Conservation (phyloP, 164 flowering plant genomes). For the Nymphaea colorata region DNA sequence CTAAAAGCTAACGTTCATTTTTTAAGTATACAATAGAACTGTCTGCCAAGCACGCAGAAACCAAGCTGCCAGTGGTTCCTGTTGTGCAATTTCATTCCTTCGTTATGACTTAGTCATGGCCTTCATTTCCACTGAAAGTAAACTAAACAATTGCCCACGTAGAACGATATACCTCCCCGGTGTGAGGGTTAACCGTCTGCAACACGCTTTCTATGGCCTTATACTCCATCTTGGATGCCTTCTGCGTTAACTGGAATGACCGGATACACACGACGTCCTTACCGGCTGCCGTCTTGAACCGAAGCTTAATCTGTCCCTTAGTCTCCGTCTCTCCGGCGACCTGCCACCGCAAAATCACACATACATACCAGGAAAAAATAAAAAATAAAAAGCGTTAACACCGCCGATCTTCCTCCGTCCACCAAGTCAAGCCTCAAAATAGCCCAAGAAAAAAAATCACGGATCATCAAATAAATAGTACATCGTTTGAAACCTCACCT, state of each 20-base stretch:
- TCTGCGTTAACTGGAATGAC: slow-evolving; percentile 93
- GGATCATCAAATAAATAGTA: too few species aligned
- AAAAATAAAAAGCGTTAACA: slow-evolving; percentile 1
- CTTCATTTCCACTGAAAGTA: too few species aligned
- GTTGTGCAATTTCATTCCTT: too few species aligned
- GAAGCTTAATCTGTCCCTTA: slow-evolving; percentile 83
- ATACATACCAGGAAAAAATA: not conserved
- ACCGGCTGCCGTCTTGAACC: slow-evolving; percentile 92
- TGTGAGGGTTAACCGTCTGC: slow-evolving; percentile 92
- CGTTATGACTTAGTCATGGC: too few species aligned
- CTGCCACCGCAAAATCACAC: slow-evolving; percentile 20
- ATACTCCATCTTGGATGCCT: slow-evolving; percentile 91
- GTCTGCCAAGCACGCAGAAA: too few species aligned
- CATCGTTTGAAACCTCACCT: slow-evolving; percentile 28
- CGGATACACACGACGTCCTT: slow-evolving; percentile 97
- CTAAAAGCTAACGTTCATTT: too few species aligned
- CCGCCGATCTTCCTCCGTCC: not conserved
- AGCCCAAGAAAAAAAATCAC: too few species aligned
- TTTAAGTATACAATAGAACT: too few species aligned
- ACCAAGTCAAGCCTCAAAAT: too few species aligned
- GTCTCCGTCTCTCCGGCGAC: slow-evolving; percentile 99
- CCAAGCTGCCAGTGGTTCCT: too few species aligned
- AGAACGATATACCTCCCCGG: slow-evolving; percentile 58
- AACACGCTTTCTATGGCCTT: slow-evolving; percentile 95
- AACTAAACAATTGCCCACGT: too few species aligned